A percentile compares a stretch with the other conserved stretches of the same genome.
Evolutionary conservation across 176 grass and related monocot species (phyloP).

Genomic region (Elymus sibiricus): DNA sequence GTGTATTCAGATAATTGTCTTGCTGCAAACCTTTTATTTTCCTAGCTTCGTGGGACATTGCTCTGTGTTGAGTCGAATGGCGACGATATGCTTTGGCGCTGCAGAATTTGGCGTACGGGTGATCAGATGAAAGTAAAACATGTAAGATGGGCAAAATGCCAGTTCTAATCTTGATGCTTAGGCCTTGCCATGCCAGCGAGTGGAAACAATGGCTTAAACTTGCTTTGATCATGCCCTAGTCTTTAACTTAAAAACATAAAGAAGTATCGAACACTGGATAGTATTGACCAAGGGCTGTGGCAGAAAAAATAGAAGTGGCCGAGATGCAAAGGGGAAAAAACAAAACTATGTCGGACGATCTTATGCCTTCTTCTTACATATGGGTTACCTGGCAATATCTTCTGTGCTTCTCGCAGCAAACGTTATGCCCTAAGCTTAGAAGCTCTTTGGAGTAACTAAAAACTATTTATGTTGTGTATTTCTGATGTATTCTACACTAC

Average conservation of each 20-base stretch:
- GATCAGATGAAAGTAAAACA: background rate
- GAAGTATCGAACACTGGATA: background rate
- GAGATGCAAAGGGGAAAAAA: background rate
- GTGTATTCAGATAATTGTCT: background rate
- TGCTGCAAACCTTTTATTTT: background rate
- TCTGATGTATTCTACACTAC: background rate
- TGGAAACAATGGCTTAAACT: background rate
- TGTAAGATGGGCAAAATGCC: background rate
- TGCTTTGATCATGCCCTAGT: background rate
- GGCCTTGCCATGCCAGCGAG: background rate
- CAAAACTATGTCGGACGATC: background rate
- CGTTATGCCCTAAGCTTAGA: background rate
- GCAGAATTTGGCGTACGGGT: background rate
- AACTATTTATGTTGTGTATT: background rate
- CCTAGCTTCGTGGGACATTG: background rate
- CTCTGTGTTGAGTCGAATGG: background rate
- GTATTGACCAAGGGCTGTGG: background rate
- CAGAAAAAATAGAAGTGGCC: background rate
- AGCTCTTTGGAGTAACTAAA: background rate
- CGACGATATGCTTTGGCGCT: background rate
- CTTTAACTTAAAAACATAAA: background rate
- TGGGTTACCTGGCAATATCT: background rate
- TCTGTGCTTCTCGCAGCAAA: background rate
- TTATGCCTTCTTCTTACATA: background rate
- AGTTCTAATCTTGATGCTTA: background rate